phyloP scores from a whole-genome alignment of 176 grass and related monocot species.

The Aegilops umbellulata region DNA sequence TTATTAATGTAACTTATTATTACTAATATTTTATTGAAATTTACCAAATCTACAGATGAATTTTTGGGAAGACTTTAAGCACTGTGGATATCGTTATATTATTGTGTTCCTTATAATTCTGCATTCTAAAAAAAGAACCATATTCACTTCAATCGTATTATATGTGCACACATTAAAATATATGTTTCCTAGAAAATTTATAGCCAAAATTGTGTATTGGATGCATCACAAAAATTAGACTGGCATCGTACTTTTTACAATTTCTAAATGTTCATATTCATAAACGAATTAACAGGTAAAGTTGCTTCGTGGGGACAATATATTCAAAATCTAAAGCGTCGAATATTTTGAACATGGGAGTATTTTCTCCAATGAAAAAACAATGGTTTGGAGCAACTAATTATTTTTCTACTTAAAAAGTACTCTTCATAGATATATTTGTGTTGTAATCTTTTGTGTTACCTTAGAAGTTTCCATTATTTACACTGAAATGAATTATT shows the following conservation, averaged over 20 bases:
- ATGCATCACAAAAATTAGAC: background rate
- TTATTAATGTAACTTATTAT: background rate
- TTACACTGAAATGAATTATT: no score
- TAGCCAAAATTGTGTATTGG: background rate
- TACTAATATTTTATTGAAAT: background rate
- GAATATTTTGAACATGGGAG: no score
- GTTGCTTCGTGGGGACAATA: no score
- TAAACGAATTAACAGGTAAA: no score
- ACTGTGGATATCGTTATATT: background rate
- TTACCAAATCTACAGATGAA: background rate
- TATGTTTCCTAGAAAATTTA: background rate
- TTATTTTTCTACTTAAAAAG: no score
- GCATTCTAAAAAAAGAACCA: background rate
- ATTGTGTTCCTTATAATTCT: background rate
- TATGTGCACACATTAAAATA: background rate
- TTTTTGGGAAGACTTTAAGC: background rate
- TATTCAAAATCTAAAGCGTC: no score
- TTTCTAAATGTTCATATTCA: no score
- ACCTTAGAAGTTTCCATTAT: no score
- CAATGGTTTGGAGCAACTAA: no score
- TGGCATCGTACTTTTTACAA: background rate
- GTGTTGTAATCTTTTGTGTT: no score
- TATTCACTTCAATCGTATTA: background rate
- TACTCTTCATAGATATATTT: no score
- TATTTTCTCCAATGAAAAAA: no score